phyloP scores from a whole-genome alignment of 306 rosid species.

The Prunus mira region DNA sequence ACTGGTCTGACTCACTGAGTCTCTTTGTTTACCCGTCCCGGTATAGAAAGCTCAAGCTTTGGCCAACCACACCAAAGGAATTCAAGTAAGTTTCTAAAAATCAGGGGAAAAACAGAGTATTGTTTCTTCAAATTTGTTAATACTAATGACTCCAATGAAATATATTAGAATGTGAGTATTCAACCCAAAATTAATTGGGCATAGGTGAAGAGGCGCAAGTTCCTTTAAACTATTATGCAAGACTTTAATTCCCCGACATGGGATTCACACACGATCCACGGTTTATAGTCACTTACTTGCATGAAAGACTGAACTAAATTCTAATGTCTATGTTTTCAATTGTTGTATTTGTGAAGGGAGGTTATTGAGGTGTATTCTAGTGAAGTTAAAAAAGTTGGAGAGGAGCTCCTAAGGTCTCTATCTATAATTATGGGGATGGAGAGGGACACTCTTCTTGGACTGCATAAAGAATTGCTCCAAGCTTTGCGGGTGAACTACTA shows the following conservation, averaged over 20 bases:
- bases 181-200: too few relatives aligned
- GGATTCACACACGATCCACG: too few relatives aligned
- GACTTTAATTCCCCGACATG: too few relatives aligned
- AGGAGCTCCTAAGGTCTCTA: constrained; percentile 28
- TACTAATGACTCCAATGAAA: background rate
- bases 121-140: background rate
- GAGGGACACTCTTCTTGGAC: constrained; percentile 27
- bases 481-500: constrained; percentile 30
- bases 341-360: constrained; percentile 22
- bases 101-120: background rate
- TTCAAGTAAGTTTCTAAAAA: constrained; percentile 20
- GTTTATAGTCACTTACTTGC: too few relatives aligned
- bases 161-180: too few relatives aligned
- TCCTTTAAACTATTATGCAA: too few relatives aligned
- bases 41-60: constrained; percentile 24
- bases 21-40: constrained; percentile 5
- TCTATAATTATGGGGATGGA: constrained; percentile 37
- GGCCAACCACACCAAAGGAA: constrained; percentile 27
- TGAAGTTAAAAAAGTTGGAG: constrained; percentile 31
- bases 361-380: constrained; percentile 30
- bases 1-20: constrained; percentile 28
- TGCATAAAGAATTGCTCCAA: constrained; percentile 33
- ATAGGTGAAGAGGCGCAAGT: too few relatives aligned
- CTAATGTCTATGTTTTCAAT: background rate
- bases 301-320: too few relatives aligned